phyloP scores from a whole-genome alignment of 2,329 filamentous ascomycete genomes.

The Colletotrichum shisoi region DNA sequence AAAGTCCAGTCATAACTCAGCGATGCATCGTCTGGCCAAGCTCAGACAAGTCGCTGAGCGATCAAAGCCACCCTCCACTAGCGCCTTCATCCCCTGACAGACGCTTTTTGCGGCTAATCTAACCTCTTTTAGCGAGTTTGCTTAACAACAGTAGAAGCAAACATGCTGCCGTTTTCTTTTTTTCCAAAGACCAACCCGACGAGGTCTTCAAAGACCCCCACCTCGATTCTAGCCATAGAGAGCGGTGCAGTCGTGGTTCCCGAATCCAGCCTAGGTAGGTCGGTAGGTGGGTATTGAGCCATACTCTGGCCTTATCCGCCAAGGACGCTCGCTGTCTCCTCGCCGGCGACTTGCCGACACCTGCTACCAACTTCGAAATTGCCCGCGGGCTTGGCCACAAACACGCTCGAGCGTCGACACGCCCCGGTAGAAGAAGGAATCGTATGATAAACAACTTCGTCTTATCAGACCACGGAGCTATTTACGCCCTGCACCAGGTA shows the following conservation, averaged over 20 bases:
- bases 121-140: conserved; percentile 27
- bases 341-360: neutral
- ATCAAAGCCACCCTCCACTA: conserved; percentile 23
- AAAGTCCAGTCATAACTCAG: conserved; percentile 26
- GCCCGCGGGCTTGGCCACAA: neutral
- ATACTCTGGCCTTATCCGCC: neutral
- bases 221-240: conserved; percentile 4
- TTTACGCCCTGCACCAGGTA: conserved; percentile 1
- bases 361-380: conserved; percentile 1
- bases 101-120: conserved; percentile 28
- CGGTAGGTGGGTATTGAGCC: neutral
- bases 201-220: conserved; percentile 2
- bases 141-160: conserved; percentile 31
- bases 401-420: neutral
- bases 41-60: conserved; percentile 27
- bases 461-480: neutral
- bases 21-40: conserved; percentile 31
- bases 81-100: neutral
- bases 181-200: conserved; percentile 16
- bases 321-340: neutral
- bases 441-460: neutral
- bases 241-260: neutral
- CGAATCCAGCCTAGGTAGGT: neutral
- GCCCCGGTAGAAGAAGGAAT: neutral
- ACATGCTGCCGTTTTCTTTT: conserved; percentile 31